Conservation (phyloP, 2,329 filamentous ascomycete species). For the Trichoderma polysporum region DNA sequence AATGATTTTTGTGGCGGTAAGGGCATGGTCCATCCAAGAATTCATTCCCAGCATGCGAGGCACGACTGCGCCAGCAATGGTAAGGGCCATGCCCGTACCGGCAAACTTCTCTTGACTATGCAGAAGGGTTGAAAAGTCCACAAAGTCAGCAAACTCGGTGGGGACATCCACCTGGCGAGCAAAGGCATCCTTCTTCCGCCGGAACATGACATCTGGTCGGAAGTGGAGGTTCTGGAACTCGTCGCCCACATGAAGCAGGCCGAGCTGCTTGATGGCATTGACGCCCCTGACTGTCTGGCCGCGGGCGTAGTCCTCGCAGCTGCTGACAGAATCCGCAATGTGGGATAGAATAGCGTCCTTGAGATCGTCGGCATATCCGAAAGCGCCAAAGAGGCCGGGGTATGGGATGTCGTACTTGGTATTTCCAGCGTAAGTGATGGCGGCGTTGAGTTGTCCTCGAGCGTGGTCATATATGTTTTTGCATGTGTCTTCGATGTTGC, state of each 20-base stretch:
- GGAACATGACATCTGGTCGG: conserved; percentile 92
- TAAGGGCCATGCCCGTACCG: conserved; percentile 91
- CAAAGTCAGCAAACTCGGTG: conserved; percentile 89
- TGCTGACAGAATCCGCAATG: conserved; percentile 73
- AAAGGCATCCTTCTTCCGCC: conserved; percentile 73
- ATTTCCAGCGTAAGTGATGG: conserved; percentile 75
- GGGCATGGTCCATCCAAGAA: conserved; percentile 84
- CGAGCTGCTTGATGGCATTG: conserved; percentile 82
- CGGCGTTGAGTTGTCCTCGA: conserved; percentile 68
- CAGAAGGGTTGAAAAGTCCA: conserved; percentile 79
- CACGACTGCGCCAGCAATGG: conserved; percentile 82
- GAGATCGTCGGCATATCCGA: conserved; percentile 89
- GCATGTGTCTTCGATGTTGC: conserved; percentile 80
- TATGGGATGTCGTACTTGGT: conserved; percentile 77
- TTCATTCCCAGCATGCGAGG: conserved; percentile 77
- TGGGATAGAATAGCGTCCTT: conserved; percentile 89
- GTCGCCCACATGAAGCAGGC: conserved; percentile 82
- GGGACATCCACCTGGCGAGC: conserved; percentile 84
- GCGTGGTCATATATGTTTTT: conserved; percentile 84
- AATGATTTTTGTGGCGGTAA: conserved; percentile 77
- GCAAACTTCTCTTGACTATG: conserved; percentile 93
- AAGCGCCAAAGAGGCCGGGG: conserved; percentile 78
- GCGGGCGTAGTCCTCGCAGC: conserved; percentile 85
- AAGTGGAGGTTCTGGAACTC: conserved; percentile 85
- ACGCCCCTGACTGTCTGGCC: conserved; percentile 76